phyloP scores from a whole-genome alignment of 2,329 filamentous ascomycete species.

The Neonectria coccinea region DNA sequence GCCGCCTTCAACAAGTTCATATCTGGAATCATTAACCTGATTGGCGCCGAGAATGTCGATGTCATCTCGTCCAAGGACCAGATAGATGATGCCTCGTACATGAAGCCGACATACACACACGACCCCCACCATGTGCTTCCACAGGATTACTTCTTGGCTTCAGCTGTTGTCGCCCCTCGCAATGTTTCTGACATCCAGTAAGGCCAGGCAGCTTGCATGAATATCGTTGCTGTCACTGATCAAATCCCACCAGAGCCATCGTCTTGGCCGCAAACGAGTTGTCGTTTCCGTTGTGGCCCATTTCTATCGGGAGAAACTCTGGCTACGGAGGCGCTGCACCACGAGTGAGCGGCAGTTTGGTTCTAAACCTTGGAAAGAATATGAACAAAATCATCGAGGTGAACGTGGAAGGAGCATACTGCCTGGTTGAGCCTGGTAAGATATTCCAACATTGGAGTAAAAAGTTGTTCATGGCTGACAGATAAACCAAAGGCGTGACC shows the following conservation, averaged over 20 bases:
- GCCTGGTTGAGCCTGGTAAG: constrained; percentile 23
- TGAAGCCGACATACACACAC: constrained; percentile 35
- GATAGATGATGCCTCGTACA: constrained; percentile 28
- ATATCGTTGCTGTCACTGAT: no score
- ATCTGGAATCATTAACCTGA: not conserved
- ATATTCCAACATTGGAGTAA: not conserved
- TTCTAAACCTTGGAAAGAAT: constrained; percentile 19
- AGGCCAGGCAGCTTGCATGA: not conserved
- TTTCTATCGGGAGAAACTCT: constrained; percentile 32
- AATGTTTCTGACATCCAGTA: constrained; percentile 34
- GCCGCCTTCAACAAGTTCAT: constrained; percentile 32
- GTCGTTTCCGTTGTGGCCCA: constrained; percentile 37
- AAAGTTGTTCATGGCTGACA: not conserved
- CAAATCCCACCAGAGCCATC: not conserved
- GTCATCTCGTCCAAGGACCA: constrained; percentile 22
- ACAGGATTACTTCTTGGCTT: constrained; percentile 32
- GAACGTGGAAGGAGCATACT: constrained; percentile 27
- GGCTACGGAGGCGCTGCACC: constrained; percentile 26
- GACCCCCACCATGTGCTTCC: constrained; percentile 37
- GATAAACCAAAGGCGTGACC: constrained; percentile 4
- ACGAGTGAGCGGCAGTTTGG: constrained; percentile 19
- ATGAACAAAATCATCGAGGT: constrained; percentile 30
- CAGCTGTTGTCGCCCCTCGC: constrained; percentile 31
- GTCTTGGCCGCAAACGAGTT: constrained; percentile 28
- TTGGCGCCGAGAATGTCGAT: constrained; percentile 24